These are phyloP conservation scores for Acer campestre DNA, from an alignment of 345 rosid genomes.

Conservation along the genomic window DNA sequence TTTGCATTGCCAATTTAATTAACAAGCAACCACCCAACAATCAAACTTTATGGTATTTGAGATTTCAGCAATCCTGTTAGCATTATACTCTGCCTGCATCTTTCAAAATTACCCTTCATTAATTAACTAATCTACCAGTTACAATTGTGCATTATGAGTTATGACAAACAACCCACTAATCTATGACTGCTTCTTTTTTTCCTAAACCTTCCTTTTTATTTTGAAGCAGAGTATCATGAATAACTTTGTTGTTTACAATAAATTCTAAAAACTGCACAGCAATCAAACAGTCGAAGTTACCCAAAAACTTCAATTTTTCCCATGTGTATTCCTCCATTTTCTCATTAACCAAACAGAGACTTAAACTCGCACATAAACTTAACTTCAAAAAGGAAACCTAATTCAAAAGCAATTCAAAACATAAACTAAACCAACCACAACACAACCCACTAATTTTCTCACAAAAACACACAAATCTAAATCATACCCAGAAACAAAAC, in stretches of 20 bases:
- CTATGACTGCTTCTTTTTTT: not conserved
- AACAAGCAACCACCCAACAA: not conserved
- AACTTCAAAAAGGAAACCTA: conserved; percentile 10
- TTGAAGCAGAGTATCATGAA: not conserved
- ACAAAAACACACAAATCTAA: conserved; percentile 24
- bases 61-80: not conserved
- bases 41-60: not conserved
- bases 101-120: not conserved
- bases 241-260: not conserved
- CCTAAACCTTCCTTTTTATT: no score
- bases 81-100: not conserved
- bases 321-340: conserved; percentile 7
- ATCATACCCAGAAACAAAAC: conserved; percentile 22
- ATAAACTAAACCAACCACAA: conserved; percentile 24
- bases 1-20: not conserved
- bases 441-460: conserved; percentile 19
- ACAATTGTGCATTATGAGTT: not conserved
- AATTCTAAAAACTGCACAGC: conserved; percentile 4
- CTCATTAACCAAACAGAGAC: conserved; percentile 16
- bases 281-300: not conserved
- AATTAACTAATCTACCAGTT: not conserved
- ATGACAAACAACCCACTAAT: not conserved
- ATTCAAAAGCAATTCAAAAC: conserved; percentile 1
- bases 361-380: conserved; percentile 9
- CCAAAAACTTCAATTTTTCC: conserved; percentile 1